These are phyloP conservation scores for Hibiscus syriacus DNA, from an alignment of 345 rosid genomes.

Conservation along the genomic window DNA sequence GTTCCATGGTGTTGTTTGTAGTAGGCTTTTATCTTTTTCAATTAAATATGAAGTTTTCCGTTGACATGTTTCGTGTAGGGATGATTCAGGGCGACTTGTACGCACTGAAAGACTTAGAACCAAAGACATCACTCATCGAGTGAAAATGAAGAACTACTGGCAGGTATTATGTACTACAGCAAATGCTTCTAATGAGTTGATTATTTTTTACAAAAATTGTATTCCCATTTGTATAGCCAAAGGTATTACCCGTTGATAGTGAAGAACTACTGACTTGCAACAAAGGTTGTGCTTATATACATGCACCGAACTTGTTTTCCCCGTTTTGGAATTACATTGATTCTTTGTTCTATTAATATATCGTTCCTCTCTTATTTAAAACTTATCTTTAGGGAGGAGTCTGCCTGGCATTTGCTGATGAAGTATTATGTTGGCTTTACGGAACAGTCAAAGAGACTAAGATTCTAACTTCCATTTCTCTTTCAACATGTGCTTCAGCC, in stretches of 20 bases:
- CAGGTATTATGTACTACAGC: conserved; percentile 33
- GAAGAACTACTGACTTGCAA: background rate
- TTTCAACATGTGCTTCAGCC: too few relatives aligned
- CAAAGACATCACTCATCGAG: too few relatives aligned
- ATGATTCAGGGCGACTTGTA: conserved; percentile 76
- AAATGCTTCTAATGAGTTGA: background rate
- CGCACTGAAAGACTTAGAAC: too few relatives aligned
- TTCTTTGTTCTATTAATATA: background rate
- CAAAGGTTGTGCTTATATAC: background rate
- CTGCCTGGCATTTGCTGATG: too few relatives aligned
- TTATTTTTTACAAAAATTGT: too few relatives aligned
- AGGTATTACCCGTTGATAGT: background rate
- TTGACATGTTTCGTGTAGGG: conserved; percentile 37
- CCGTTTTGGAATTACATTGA: too few relatives aligned
- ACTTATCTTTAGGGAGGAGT: conserved; percentile 51
- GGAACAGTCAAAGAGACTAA: too few relatives aligned
- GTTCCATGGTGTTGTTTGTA: background rate
- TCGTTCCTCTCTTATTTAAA: background rate
- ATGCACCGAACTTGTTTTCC: background rate
- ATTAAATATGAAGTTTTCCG: background rate
- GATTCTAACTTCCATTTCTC: too few relatives aligned
- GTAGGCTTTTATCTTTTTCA: background rate
- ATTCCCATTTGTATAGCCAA: too few relatives aligned
- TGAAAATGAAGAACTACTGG: too few relatives aligned
- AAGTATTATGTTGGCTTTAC: too few relatives aligned